Percentiles rank a stretch among this genome's conserved stretches.
These are phyloP conservation scores for Lachnellula subtilissima DNA, from an alignment of 2,329 filamentous ascomycete species.

Conservation along the genomic window DNA sequence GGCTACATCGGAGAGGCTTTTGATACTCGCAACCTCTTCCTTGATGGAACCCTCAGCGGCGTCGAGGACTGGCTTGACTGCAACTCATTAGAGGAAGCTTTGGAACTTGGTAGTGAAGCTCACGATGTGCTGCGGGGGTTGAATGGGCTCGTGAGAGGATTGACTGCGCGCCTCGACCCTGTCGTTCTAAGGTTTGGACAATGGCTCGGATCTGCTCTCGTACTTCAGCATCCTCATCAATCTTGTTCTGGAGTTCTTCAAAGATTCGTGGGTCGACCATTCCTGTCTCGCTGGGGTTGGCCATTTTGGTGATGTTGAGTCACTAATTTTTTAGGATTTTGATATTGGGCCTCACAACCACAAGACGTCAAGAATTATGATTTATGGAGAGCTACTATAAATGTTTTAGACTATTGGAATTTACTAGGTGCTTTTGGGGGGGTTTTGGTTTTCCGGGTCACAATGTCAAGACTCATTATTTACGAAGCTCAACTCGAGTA, in stretches of 20 bases:
- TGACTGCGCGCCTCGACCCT: slow-evolving; percentile 76
- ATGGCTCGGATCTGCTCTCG: slow-evolving; percentile 81
- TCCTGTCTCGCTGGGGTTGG: slow-evolving; percentile 11
- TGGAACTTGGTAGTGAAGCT: slow-evolving; percentile 27
- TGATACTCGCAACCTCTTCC: slow-evolving; percentile 66
- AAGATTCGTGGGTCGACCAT: slow-evolving; percentile 69
- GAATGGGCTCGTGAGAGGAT: slow-evolving; percentile 86
- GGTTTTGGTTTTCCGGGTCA: no score
- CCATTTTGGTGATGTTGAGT: slow-evolving; percentile 9
- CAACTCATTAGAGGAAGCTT: slow-evolving; percentile 10
- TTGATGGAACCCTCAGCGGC: slow-evolving; percentile 66
- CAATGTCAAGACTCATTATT: no score
- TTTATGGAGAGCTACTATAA: no score
- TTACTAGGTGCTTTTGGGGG: no score
- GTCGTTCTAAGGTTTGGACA: slow-evolving; percentile 75
- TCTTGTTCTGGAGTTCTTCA: slow-evolving; percentile 77
- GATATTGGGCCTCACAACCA: not conserved
- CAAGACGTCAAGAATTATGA: no score
- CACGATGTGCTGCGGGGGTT: slow-evolving; percentile 63
- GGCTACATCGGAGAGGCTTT: slow-evolving; percentile 65
- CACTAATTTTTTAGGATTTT: not conserved
- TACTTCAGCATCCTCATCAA: slow-evolving; percentile 79
- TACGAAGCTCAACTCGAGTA: no score
- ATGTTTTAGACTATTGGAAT: no score
- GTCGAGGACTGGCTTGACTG: slow-evolving; percentile 64